A percentile compares a stretch with the other conserved stretches of the same genome.
Evolutionary conservation across 805 yeast species (phyloP).

Genomic region (Starmerella etchellsii): DNA sequence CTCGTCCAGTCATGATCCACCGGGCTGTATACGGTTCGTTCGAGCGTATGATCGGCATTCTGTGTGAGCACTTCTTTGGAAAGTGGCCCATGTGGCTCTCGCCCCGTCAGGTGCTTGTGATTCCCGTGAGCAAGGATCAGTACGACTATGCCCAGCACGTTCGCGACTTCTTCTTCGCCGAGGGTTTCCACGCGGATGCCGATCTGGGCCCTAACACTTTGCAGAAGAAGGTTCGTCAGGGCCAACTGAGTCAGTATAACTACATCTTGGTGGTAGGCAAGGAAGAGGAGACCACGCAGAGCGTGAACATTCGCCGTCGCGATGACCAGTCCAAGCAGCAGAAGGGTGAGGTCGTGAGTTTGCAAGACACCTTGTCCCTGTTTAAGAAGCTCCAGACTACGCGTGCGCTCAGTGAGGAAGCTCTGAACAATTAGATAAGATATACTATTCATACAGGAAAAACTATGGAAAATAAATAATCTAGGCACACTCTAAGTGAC

Average conservation of each 20-base stretch:
- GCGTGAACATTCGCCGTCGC: conserved; percentile 94
- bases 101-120: conserved; percentile 94
- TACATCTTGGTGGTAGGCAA: conserved; percentile 96
- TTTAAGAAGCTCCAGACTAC: conserved; percentile 54
- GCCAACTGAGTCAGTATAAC: conserved; percentile 88
- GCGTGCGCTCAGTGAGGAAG: conserved; percentile 39
- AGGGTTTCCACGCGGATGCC: conserved; percentile 82
- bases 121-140: conserved; percentile 93
- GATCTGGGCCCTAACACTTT: conserved; percentile 91
- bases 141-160: conserved; percentile 80
- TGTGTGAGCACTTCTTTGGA: conserved; percentile 96
- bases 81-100: conserved; percentile 99
- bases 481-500: too few relatives aligned
- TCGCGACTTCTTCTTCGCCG: conserved; percentile 45
- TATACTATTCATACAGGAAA: too few relatives aligned
- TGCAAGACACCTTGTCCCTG: conserved; percentile 60
- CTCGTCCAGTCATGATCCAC: conserved; percentile 97
- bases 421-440: neutral
- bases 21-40: conserved; percentile 97
- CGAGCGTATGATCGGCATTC: conserved; percentile 97
- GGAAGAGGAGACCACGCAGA: conserved; percentile 63
- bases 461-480: too few relatives aligned
- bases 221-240: conserved; percentile 95
- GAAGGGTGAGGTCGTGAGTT: conserved; percentile 64
- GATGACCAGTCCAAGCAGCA: conserved; percentile 87